phyloP scores from a whole-genome alignment of 768 basidiomycete species.

The Imleria badia region DNA sequence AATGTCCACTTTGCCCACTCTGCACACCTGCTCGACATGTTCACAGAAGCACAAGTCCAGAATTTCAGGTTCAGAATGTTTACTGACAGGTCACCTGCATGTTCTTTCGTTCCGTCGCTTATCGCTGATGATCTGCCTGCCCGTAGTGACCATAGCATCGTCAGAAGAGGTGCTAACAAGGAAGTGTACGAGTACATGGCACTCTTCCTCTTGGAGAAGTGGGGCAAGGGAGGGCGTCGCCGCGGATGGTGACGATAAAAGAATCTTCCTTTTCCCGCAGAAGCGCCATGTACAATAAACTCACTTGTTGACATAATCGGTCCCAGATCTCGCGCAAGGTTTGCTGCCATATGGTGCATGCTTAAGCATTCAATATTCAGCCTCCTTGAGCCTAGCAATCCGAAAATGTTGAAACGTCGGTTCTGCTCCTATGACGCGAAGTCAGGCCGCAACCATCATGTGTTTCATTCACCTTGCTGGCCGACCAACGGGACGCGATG shows the following conservation, averaged over 20 bases:
- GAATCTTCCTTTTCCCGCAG: neutral
- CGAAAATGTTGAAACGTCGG: neutral
- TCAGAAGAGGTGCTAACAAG: conserved; percentile 68
- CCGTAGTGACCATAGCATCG: conserved; percentile 77
- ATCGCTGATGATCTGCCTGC: conserved; percentile 7
- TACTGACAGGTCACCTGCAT: conserved; percentile 75
- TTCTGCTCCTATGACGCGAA: neutral
- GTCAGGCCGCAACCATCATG: neutral
- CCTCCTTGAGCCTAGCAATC: neutral
- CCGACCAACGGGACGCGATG: neutral
- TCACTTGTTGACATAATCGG: conserved; percentile 10
- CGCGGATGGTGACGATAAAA: conserved; percentile 50
- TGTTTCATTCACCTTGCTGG: conserved; percentile 4
- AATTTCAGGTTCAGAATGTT: conserved; percentile 92
- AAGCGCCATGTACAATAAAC: conserved; percentile 3
- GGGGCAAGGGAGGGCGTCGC: conserved; percentile 79
- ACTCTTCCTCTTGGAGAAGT: conserved; percentile 83
- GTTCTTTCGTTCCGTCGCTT: neutral
- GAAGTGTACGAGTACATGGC: conserved; percentile 90
- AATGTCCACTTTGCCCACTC: conserved; percentile 95
- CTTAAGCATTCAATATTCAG: neutral
- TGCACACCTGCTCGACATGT: conserved; percentile 89
- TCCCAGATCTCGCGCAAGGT: neutral
- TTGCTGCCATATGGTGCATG: neutral
- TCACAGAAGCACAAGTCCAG: conserved; percentile 73